phyloP scores from a whole-genome alignment of 2,329 filamentous ascomycete genomes.

The Juglanconis oblonga region DNA sequence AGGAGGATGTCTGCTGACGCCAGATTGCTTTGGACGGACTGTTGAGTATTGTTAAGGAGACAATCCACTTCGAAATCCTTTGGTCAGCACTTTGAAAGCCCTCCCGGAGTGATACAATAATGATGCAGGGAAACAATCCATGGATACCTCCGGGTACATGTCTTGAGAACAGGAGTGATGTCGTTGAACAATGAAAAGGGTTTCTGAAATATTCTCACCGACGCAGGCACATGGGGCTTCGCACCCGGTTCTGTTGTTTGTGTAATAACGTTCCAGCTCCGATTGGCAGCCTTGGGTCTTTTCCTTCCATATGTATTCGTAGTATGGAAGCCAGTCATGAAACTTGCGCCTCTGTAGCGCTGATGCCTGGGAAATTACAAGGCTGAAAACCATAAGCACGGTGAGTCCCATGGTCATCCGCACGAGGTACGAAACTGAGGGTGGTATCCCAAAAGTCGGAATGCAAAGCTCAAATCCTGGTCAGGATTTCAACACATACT shows the following conservation, averaged over 20 bases:
- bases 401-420: not conserved
- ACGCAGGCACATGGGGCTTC: not conserved
- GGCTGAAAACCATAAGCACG: not conserved
- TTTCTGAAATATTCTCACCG: not conserved
- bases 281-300: not conserved
- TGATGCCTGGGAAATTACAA: not conserved
- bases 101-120: no score
- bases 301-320: not conserved
- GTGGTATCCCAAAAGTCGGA: no score
- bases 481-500: no score
- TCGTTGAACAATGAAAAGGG: no score
- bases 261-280: not conserved
- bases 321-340: constrained; percentile 2
- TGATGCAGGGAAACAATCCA: not conserved
- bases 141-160: no score
- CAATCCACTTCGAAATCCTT: not conserved
- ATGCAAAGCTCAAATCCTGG: no score
- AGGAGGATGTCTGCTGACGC: constrained; percentile 4
- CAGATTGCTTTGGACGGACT: constrained; percentile 1
- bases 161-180: no score
- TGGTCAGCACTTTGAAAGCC: no score
- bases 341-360: not conserved
- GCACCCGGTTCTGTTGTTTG: not conserved
- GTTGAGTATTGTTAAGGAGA: not conserved
- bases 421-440: no score